Conservation (phyloP, 2,329 filamentous ascomycete genomes). For the Phymatotrichopsis omnivora region DNA sequence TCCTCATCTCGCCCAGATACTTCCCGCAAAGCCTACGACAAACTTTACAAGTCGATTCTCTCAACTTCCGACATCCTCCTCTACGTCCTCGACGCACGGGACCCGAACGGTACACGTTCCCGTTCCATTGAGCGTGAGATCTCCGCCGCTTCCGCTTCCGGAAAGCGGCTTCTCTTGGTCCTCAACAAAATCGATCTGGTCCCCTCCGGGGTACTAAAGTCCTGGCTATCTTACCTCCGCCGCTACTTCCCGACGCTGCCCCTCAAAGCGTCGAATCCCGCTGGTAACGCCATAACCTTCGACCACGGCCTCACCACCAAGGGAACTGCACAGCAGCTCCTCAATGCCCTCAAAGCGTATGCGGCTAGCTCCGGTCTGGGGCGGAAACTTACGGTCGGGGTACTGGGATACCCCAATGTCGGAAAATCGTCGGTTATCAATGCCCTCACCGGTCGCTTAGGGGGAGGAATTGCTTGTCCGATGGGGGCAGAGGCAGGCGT, state of each 20-base stretch:
- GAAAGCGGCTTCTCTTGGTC: slow-evolving; percentile 80
- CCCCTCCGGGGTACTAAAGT: slow-evolving; percentile 68
- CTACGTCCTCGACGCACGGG: slow-evolving; percentile 85
- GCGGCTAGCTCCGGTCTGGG: slow-evolving; percentile 75
- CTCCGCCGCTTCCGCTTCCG: slow-evolving; percentile 73
- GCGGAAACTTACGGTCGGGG: slow-evolving; percentile 78
- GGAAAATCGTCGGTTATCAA: slow-evolving; percentile 97
- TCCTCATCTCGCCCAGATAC: slow-evolving; percentile 46
- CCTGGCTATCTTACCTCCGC: slow-evolving; percentile 74
- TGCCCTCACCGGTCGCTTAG: slow-evolving; percentile 68
- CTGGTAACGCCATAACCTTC: slow-evolving; percentile 79
- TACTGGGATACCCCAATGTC: slow-evolving; percentile 92
- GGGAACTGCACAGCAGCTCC: slow-evolving; percentile 72
- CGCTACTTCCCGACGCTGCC: slow-evolving; percentile 87
- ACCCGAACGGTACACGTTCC: slow-evolving; percentile 82
- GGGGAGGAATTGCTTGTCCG: slow-evolving; percentile 63
- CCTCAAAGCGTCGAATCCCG: slow-evolving; percentile 70
- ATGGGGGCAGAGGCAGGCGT: slow-evolving; percentile 87
- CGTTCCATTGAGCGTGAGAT: slow-evolving; percentile 83
- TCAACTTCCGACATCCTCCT: slow-evolving; percentile 82
- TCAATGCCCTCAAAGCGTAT: slow-evolving; percentile 83
- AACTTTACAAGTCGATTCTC: slow-evolving; percentile 88
- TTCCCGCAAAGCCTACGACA: slow-evolving; percentile 83
- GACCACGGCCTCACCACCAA: slow-evolving; percentile 84
- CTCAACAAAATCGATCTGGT: slow-evolving; percentile 95